Evolutionary conservation across 495 filamentous ascomycete species (phyloP), one percentile per base, ranked within the genome.

Genomic region (Cenococcum geophilum): DNA sequence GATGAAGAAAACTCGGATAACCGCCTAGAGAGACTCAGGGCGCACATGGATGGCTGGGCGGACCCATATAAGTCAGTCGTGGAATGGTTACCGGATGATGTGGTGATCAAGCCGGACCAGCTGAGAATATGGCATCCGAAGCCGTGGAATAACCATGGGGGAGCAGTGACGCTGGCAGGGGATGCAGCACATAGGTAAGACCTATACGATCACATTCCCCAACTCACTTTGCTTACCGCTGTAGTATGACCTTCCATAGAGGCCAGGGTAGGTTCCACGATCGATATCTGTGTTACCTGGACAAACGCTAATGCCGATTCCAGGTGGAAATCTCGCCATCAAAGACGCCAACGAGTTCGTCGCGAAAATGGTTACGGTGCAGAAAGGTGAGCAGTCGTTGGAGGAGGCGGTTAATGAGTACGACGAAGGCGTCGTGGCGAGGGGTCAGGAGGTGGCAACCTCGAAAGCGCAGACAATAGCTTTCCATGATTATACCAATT

Each of bases 161-260:
- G 51, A 3, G 4, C 5, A 12, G 51, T 54, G 51, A 54, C 18
- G 18, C 12, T 54, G 18, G 51, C 51, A n/a, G 51, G 51, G 23
- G 51, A 54, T 54, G 51, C 51, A 5, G 51, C 51, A 5, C 51
- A 54, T 22, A 54, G 51, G 51, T 54, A 54, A n/a, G 51, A 5
- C 16, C 51, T 22, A 32, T 32, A 32, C 18, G 4, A 54, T 4
- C 27, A 32, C 27, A 6, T 32, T 32, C 27, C 6, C 6, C 6
- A 32, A 32, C 2, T 6, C 6, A 32, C 27, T 3, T 32, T 32
- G 27, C 27, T 32, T 32, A 32, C 6, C 6, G 27, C 6, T 6
- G 27, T 32, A 32, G 27, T 32, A 32, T 32, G 27, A 32, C 27
- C 6, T 32, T 32, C 27, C 27, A 32, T 6, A 32, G 27, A 32